phyloP scores from a whole-genome alignment of 2,329 filamentous ascomycete genomes.

The Pseudogymnoascus sp. region DNA sequence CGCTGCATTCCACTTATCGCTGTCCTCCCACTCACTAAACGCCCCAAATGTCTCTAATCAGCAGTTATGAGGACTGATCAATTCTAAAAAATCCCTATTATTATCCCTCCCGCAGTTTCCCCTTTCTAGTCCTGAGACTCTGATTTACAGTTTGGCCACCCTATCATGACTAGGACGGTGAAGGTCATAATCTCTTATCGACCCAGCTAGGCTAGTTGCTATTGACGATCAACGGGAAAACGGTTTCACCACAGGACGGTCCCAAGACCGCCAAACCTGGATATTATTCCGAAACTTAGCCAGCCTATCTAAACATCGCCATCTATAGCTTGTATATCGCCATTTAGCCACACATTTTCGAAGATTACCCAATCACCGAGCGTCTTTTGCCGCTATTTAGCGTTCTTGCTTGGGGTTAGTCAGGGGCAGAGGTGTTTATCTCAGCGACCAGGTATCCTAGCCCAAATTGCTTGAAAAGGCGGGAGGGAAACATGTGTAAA shows the following conservation, averaged over 20 bases:
- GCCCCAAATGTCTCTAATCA: not conserved
- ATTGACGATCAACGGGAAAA: not conserved
- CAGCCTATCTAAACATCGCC: conserved; percentile 4
- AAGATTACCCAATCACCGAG: not conserved
- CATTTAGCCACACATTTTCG: not conserved
- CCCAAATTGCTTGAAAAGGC: not conserved
- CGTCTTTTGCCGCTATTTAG: not conserved
- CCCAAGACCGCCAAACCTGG: not conserved
- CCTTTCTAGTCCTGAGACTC: not conserved
- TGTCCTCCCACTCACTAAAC: not conserved
- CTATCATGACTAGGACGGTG: not conserved
- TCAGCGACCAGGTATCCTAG: not conserved
- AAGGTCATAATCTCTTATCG: conserved; percentile 2
- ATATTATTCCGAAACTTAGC: not conserved
- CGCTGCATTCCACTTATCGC: not conserved
- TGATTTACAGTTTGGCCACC: not conserved
- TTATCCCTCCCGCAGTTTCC: not conserved
- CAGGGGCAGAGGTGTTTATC: not conserved
- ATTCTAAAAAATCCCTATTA: not conserved
- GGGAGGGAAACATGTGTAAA: not conserved
- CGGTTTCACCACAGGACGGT: not conserved
- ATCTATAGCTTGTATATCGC: not conserved
- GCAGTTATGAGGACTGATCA: not conserved
- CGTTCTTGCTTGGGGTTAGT: not conserved
- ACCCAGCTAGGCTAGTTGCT: not conserved